These are phyloP conservation scores for Zelonia costaricensis DNA, from an alignment of 208 protist species.

Conservation along the genomic window DNA sequence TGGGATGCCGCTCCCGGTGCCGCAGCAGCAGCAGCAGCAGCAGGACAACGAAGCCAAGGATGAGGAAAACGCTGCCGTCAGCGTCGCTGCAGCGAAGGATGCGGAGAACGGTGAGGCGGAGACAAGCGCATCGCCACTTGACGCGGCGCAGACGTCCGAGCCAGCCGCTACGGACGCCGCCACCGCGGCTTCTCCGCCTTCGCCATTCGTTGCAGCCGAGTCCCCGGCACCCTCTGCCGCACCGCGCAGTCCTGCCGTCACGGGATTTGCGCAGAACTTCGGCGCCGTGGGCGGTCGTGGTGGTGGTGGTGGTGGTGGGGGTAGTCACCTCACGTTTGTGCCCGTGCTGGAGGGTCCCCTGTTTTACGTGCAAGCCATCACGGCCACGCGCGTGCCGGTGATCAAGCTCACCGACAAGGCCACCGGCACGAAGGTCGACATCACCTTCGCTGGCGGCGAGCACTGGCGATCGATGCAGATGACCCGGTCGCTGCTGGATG, in stretches of 20 bases:
- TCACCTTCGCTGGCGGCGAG: constrained; percentile 87
- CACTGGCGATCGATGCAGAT: constrained; percentile 87
- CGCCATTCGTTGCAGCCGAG: too few relatives aligned
- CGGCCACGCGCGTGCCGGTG: constrained; percentile 77
- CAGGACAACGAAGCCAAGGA: too few relatives aligned
- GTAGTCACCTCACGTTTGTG: constrained; percentile 30
- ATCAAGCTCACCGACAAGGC: constrained; percentile 78
- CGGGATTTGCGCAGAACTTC: not conserved
- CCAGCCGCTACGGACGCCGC: too few relatives aligned
- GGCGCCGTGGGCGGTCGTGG: not conserved
- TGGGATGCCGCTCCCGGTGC: too few relatives aligned
- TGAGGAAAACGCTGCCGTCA: too few relatives aligned
- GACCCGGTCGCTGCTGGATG: constrained; percentile 55
- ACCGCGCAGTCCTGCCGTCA: not conserved
- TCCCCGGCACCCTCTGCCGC: too few relatives aligned
- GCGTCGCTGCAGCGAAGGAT: too few relatives aligned
- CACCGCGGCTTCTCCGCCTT: too few relatives aligned
- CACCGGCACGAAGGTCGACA: constrained; percentile 70
- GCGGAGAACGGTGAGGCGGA: too few relatives aligned
- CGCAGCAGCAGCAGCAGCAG: too few relatives aligned
- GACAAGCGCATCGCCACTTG: too few relatives aligned
- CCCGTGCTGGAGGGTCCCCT: constrained; percentile 63
- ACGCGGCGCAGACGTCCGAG: too few relatives aligned
- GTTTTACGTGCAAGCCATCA: constrained; percentile 77
- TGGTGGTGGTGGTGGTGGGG: not conserved